These are phyloP conservation scores for Hamamelis virginiana DNA, from an alignment of 164 flowering plant species.

Conservation along the genomic window DNA sequence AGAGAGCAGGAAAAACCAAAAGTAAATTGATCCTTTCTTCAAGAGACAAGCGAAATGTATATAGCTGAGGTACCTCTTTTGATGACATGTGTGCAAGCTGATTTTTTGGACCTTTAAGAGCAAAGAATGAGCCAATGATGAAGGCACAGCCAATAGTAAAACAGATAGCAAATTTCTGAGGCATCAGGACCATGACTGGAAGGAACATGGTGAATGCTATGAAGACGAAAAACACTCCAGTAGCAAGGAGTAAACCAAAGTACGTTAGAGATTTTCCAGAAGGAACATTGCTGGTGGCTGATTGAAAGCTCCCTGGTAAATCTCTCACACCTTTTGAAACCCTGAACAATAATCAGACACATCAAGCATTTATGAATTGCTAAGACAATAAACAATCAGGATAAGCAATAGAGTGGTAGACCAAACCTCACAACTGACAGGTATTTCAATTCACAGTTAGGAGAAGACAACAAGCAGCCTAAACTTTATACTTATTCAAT, in stretches of 20 bases:
- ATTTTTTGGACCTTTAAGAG: slow-evolving; percentile 66
- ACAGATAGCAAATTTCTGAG: slow-evolving; percentile 79
- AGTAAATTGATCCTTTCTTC: too few relatives aligned
- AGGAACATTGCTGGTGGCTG: slow-evolving; percentile 68
- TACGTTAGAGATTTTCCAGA: slow-evolving; percentile 70
- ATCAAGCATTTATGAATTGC: neutral
- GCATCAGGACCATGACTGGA: slow-evolving; percentile 76
- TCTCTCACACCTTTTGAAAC: slow-evolving; percentile 74
- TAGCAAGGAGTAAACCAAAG: slow-evolving; percentile 59
- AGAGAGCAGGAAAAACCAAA: too few relatives aligned
- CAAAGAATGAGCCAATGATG: slow-evolving; percentile 66
- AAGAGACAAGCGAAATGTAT: neutral
- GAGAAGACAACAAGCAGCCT: neutral
- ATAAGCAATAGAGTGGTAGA: neutral
- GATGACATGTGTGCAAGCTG: slow-evolving; percentile 74
- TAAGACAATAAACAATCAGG: neutral
- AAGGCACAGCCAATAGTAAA: slow-evolving; percentile 70
- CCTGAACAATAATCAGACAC: slow-evolving; percentile 24
- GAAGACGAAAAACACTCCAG: slow-evolving; percentile 70
- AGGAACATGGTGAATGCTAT: slow-evolving; percentile 80
- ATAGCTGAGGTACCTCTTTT: slow-evolving; percentile 47
- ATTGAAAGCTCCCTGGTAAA: slow-evolving; percentile 59
- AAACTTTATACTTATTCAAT: too few relatives aligned
- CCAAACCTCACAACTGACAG: neutral
- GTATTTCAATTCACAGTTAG: neutral